Evolutionary conservation across 2,329 filamentous ascomycete genomes (phyloP), one percentile per base, ranked within the genome.

Genomic region (Ophiosphaerella herpotricha): DNA sequence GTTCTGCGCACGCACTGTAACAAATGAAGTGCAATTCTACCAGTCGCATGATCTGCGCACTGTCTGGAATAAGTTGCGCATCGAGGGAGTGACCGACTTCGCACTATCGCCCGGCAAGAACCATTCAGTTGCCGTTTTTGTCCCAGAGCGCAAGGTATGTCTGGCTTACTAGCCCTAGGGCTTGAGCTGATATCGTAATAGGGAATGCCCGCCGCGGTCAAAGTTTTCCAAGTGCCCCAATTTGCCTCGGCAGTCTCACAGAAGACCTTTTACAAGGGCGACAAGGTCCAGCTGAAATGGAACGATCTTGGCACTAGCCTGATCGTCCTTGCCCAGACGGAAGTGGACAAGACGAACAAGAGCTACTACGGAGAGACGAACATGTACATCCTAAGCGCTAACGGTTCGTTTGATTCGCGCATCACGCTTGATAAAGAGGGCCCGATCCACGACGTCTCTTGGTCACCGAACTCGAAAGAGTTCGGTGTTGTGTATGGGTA

Each of bases 321-420:
- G 71, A 89, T 99, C 68, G 93, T 97, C 60, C 84, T 99, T 67
- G 93, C 94, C 48, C 92, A 97, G 79, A 99, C 94, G 29, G 94
- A 99, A 57, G 94, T 97, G 46, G 94, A 99, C 77, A 95, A 94
- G 79, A 91, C 91, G 50, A 95, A 95, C 76, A 97, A 97, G 85
- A 97, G 91, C 77, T 99, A 99, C 79, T 99, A 99, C 66, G 94
- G 94, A 70, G 94, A 99, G 79, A 97, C 94, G 8, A 97, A 90
- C 58, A 86, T 99, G 70, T 97, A 97, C 77, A 83, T 99, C 62
- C 83, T 99, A 57, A 96, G 90, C 74, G 89, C 91, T 57, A 95
- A 89, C 68, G 93, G 92, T 56, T 86, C 87, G 40, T 95, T 97
- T 67, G 94, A 99, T 75, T 94, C 93, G 50, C 87, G 94, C 63